These are phyloP conservation scores for Globisporangium alternatum DNA, from an alignment of 352 stramenopile species.

Conservation along the genomic window DNA sequence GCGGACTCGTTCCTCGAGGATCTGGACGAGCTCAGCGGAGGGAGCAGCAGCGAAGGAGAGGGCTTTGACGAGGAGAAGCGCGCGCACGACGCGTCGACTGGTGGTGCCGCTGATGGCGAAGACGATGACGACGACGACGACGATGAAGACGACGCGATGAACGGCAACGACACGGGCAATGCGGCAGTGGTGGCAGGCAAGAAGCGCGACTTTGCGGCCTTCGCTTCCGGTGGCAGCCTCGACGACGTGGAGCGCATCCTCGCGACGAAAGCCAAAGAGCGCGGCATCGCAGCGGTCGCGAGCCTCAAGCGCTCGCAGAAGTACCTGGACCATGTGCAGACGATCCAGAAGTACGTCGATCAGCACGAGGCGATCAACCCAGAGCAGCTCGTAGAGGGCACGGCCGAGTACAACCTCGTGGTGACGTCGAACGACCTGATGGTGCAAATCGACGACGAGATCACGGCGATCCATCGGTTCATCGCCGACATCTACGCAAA, in stretches of 20 bases:
- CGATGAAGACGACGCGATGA: conserved; percentile 20
- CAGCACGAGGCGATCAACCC: conserved; percentile 28
- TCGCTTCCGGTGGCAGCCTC: conserved; percentile 18
- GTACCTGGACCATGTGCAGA: conserved; percentile 70
- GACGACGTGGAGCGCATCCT: conserved; percentile 41
- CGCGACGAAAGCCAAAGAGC: conserved; percentile 40
- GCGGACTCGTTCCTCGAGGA: conserved; percentile 89
- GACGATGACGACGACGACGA: conserved; percentile 21
- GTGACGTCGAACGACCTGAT: conserved; percentile 93
- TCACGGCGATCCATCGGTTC: conserved; percentile 88
- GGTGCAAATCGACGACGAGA: conserved; percentile 93
- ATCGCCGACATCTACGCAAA: conserved; percentile 89
- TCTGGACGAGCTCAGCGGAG: conserved; percentile 84
- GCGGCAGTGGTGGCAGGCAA: conserved; percentile 4
- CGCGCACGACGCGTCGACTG: background rate
- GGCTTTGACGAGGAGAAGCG: conserved; percentile 12
- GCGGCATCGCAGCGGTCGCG: conserved; percentile 54
- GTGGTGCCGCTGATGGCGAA: conserved; percentile 17
- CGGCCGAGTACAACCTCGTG: conserved; percentile 75
- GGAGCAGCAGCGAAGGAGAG: conserved; percentile 74
- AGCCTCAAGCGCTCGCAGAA: conserved; percentile 70
- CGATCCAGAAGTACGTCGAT: conserved; percentile 55
- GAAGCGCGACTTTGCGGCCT: conserved; percentile 26
- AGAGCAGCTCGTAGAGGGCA: conserved; percentile 56
- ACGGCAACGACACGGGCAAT: conserved; percentile 11